A percentile compares a stretch with the other conserved stretches of the same genome.
Conservation (phyloP, 2,329 filamentous ascomycete genomes). For the Colletotrichum sidae region DNA sequence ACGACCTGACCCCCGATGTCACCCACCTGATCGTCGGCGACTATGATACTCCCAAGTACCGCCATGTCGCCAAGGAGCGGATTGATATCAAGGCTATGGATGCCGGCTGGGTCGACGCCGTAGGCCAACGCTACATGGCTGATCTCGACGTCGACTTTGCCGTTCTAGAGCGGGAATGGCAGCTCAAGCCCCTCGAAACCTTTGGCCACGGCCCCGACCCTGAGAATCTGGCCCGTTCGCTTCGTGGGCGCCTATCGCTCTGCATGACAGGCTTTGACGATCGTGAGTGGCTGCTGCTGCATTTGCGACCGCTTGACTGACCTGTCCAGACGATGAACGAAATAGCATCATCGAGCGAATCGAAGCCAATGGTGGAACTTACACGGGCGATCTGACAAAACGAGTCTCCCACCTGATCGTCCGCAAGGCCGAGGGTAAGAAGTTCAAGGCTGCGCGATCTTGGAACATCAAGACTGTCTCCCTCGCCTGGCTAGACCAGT, state of each 20-base stretch:
- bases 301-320: not conserved
- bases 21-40: slow-evolving; percentile 94
- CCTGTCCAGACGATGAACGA: slow-evolving; percentile 69
- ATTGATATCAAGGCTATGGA: slow-evolving; percentile 87
- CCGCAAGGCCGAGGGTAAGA: slow-evolving; percentile 82
- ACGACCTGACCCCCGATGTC: slow-evolving; percentile 94
- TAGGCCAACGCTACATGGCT: slow-evolving; percentile 83
- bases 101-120: slow-evolving; percentile 85
- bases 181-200: slow-evolving; percentile 71
- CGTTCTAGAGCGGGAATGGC: slow-evolving; percentile 75
- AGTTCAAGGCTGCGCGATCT: slow-evolving; percentile 86
- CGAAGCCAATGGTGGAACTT: slow-evolving; percentile 79
- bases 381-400: slow-evolving; percentile 88
- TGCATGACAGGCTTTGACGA: slow-evolving; percentile 71
- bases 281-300: slow-evolving; percentile 44
- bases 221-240: slow-evolving; percentile 48
- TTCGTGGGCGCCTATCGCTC: slow-evolving; percentile 58
- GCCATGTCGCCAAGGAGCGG: slow-evolving; percentile 90
- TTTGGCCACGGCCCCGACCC: slow-evolving; percentile 48
- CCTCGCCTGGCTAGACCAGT: slow-evolving; percentile 87
- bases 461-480: slow-evolving; percentile 87
- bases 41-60: slow-evolving; percentile 92
- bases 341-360: slow-evolving; percentile 77
- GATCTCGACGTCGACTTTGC: slow-evolving; percentile 80
- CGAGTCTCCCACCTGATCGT: slow-evolving; percentile 90